Evolutionary conservation across 2,329 filamentous ascomycete genomes (phyloP).

Genomic region (Cladosporium phlei): DNA sequence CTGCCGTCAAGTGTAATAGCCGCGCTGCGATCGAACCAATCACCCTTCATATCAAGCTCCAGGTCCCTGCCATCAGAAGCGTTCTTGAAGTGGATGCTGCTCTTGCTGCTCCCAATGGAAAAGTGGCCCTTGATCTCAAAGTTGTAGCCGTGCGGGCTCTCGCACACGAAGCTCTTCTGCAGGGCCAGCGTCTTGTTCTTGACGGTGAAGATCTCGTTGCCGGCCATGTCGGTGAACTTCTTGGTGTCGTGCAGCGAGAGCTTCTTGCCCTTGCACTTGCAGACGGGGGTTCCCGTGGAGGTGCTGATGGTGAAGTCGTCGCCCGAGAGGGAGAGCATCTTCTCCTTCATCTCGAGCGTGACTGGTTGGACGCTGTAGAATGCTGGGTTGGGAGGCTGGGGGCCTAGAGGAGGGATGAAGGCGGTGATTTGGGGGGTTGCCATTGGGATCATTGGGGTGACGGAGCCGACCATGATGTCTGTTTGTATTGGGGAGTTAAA

Average conservation of each 20-base stretch:
- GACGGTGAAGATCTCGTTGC: slow-evolving; percentile 56
- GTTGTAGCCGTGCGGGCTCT: slow-evolving; percentile 29
- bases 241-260: slow-evolving; percentile 53
- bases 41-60: slow-evolving; percentile 55
- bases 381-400: slow-evolving; percentile 23
- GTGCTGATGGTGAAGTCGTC: slow-evolving; percentile 62
- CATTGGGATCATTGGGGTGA: too few species aligned
- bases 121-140: slow-evolving; percentile 47
- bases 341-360: slow-evolving; percentile 57
- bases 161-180: slow-evolving; percentile 49
- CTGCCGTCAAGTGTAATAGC: slow-evolving; percentile 51
- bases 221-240: slow-evolving; percentile 50
- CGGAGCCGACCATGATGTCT: too few species aligned
- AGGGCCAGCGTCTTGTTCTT: slow-evolving; percentile 50
- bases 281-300: slow-evolving; percentile 48
- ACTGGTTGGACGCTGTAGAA: slow-evolving; percentile 28
- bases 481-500: too few species aligned
- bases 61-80: slow-evolving; percentile 39
- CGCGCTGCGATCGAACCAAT: slow-evolving; percentile 55
- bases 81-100: slow-evolving; percentile 55
- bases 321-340: slow-evolving; percentile 56
- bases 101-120: slow-evolving; percentile 49
- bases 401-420: slow-evolving; percentile 28
- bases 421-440: slow-evolving; percentile 20
- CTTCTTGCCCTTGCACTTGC: slow-evolving; percentile 54